Evolutionary conservation across 192 early-diverging fungal species (phyloP), one percentile per base, ranked within the genome.

Genomic region (Coemansia sp.): DNA sequence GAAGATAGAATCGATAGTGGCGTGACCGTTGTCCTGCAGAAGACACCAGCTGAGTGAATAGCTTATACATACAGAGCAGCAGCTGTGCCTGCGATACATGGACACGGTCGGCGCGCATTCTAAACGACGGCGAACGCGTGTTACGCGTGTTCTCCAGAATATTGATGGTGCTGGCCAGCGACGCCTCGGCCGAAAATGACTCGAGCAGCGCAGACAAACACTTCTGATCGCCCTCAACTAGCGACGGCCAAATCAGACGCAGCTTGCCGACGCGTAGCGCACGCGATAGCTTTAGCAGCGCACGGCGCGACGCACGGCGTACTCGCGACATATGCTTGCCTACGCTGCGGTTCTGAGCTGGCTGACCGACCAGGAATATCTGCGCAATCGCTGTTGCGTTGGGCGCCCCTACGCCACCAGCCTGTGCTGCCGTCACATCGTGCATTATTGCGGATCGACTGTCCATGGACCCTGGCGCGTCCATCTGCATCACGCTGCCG

Each of bases 31-130:
- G 78, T 49, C 53, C 51, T 53, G 61, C 68, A 19, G 22, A 55
- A 9, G 73, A 73, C 62, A 83, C 82, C 60, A 79, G 73, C 37
- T 60, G 83, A 59, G 49, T 49, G 68, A 85, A 87, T 19, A 87
- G 61, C 29, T 68, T 50, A 59, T 87, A 73, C 45, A 90, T 70
- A 24, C 82, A 66, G 32, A 78, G 73, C 24, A 90, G 82, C 43
- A 88, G 69, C 29, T 79, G 67, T 8, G 72, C 66, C 67, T 90
- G 88, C 27, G 73, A 69, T 55, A 67, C 51, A 69, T 90, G 88
- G 7, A 90, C 85, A n/a, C 82, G 73, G 57, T 86, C 86, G 50
- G 82, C 81, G 29, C 73, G 67, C 67, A 64, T 56, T n/a, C 72
- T 59, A 60, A 83, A 83, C 23, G 72, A 58, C 12, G 65, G 50